Base-by-base conservation (phyloP, 192 early-diverging fungal genomes). In the Mortierella antarctica region DNA sequence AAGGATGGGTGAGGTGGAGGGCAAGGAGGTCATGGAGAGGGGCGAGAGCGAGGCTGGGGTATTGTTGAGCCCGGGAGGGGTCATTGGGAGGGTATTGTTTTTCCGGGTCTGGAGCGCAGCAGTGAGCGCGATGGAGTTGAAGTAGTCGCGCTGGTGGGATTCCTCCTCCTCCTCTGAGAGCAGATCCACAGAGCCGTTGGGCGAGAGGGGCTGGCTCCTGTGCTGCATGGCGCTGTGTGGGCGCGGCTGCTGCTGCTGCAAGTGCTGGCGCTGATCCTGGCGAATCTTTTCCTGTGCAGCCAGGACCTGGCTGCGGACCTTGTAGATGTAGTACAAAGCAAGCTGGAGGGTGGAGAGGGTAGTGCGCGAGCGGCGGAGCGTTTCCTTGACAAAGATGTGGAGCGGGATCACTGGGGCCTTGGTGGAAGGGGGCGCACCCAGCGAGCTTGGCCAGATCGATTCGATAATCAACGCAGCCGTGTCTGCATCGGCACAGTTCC, bases 271-370 rank as follows among this genome's bases (percentile, higher is more conserved):
- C 46, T 74, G 67, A 57, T 69, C 83, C 41, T 80, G 79, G 23
- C 78, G 79, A 45, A 72, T 70, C 63, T 75, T 73, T 65, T 75
- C 70, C 65, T 71, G 83, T 6, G 72, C 70, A n/a, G 73, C 83
- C 57, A 84, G 48, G 42, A 87, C 84, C 13, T 81, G 73, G 50
- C 75, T 77, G 69, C 85, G 84, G 47, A 91, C 74, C 53, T 89
- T 88, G 73, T 91, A 84, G 50, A 92, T 74, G 71, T 92, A 92
- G 65, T 91, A 87, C 18, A 94, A 85, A 14, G 92, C 87, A 45
- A 92, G 85, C 69, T 94, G 91, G 42, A 94, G 84, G 18, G 90
- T 93, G 6, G 91, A 89, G 73, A 90, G 92, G 54, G 92, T 91
- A 4, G 91, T 90, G 59, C 88, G 85, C 17, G 90, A 91, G 20